These are phyloP conservation scores for Pseudotsuga menziesii DNA, from an alignment of 75 land plant genomes.

Conservation along the genomic window DNA sequence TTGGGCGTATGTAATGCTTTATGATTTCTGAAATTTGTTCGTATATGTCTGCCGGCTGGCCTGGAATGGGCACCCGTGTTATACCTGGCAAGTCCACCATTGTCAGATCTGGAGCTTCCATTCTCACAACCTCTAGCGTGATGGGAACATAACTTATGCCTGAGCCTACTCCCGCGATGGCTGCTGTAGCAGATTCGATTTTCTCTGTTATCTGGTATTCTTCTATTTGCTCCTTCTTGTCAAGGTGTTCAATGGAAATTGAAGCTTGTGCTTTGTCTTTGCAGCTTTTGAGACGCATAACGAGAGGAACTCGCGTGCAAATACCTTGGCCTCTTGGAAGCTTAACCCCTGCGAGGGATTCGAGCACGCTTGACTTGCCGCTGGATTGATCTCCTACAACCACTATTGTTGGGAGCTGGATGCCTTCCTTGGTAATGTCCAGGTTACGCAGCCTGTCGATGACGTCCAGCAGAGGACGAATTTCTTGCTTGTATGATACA, in stretches of 20 bases:
- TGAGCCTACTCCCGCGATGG: constrained; percentile 38
- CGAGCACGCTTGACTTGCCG: constrained; percentile 71
- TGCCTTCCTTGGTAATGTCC: constrained; percentile 44
- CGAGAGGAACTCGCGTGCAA: constrained; percentile 61
- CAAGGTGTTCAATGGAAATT: constrained; percentile 18
- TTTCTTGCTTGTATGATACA: constrained; percentile 19
- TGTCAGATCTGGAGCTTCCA: constrained; percentile 47
- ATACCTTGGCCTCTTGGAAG: constrained; percentile 61
- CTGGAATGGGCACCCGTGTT: constrained; percentile 54
- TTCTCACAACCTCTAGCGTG: constrained; percentile 41
- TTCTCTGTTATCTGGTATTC: constrained; percentile 29
- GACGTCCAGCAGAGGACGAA: constrained; percentile 54
- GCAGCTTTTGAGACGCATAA: constrained; percentile 44
- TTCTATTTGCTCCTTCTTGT: background rate
- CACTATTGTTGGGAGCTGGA: constrained; percentile 63
- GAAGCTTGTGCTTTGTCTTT: background rate
- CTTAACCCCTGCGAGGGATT: constrained; percentile 51
- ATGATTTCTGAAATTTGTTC: constrained; percentile 50
- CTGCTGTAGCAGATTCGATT: constrained; percentile 29
- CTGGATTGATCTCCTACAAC: constrained; percentile 68
- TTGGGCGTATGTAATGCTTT: constrained; percentile 35
- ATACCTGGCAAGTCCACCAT: constrained; percentile 68
- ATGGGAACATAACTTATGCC: constrained; percentile 38
- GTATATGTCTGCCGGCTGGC: constrained; percentile 58
- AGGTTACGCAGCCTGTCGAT: constrained; percentile 49